phyloP scores from a whole-genome alignment of 2,329 filamentous ascomycete species.

The Exophiala sp. region DNA sequence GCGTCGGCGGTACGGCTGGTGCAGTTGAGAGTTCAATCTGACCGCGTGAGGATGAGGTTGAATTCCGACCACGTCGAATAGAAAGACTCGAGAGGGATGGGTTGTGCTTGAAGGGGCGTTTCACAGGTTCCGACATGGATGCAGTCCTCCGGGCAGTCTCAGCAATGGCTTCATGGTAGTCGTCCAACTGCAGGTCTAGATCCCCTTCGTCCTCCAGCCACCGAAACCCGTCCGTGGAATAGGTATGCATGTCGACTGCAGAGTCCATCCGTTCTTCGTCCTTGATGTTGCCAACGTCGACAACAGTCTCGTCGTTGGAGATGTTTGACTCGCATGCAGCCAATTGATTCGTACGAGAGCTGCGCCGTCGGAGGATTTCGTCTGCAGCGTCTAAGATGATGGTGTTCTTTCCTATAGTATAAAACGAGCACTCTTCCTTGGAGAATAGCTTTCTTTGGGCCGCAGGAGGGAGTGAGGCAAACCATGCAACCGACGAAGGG shows the following conservation, averaged over 20 bases:
- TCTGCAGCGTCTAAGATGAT: slow-evolving; percentile 54
- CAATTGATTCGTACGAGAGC: slow-evolving; percentile 26
- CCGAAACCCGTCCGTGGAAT: slow-evolving; percentile 61
- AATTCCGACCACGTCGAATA: slow-evolving; percentile 51
- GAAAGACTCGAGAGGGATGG: slow-evolving; percentile 65
- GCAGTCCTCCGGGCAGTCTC: slow-evolving; percentile 41
- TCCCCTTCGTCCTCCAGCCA: slow-evolving; percentile 70
- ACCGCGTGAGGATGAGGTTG: slow-evolving; percentile 40
- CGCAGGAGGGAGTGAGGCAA: slow-evolving; percentile 64
- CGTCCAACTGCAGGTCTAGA: slow-evolving; percentile 63
- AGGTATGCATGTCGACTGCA: slow-evolving; percentile 44
- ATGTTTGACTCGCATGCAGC: slow-evolving; percentile 28
- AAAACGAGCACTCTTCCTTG: slow-evolving; percentile 61
- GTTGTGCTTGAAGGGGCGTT: slow-evolving; percentile 59
- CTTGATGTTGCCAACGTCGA: slow-evolving; percentile 28
- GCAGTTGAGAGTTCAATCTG: slow-evolving; percentile 45
- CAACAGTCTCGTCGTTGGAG: slow-evolving; percentile 20
- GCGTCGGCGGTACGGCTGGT: slow-evolving; percentile 31
- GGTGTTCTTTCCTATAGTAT: slow-evolving; percentile 50
- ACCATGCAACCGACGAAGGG: slow-evolving; percentile 52
- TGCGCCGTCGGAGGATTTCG: slow-evolving; percentile 46
- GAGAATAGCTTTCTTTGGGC: slow-evolving; percentile 65
- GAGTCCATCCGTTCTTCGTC: slow-evolving; percentile 27
- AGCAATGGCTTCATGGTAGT: slow-evolving; percentile 61
- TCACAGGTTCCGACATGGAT: slow-evolving; percentile 26